Evolutionary conservation across 805 yeast genomes (phyloP).

Genomic region (Ogataea chonburiensis): DNA sequence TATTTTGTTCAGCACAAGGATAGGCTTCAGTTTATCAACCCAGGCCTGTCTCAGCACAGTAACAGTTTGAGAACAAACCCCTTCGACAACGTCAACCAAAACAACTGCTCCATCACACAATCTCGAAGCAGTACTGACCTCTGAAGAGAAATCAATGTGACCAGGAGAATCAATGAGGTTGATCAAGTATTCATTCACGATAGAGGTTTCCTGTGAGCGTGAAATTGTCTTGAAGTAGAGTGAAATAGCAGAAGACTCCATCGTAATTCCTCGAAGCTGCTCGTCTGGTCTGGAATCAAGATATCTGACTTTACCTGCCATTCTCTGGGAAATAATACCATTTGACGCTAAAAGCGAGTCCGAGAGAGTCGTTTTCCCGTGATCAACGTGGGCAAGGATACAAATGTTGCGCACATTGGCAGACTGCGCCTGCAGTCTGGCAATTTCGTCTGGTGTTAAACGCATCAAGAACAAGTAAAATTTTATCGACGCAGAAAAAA

Average conservation of each 20-base stretch:
- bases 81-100: constrained; percentile 94
- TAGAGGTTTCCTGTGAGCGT: constrained; percentile 27
- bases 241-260: constrained; percentile 96
- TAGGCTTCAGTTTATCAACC: constrained; percentile 86
- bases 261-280: constrained; percentile 92
- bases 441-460: constrained; percentile 62
- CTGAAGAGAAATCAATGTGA: constrained; percentile 96
- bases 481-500: constrained; percentile 8
- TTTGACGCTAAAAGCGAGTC: constrained; percentile 92
- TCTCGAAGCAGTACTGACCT: constrained; percentile 93
- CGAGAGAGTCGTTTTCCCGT: constrained; percentile 93
- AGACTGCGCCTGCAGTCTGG: constrained; percentile 67
- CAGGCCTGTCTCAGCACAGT: constrained; percentile 94
- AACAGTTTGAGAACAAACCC: constrained; percentile 96
- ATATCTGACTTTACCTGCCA: constrained; percentile 94
- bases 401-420: constrained; percentile 82
- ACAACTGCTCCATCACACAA: constrained; percentile 97
- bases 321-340: constrained; percentile 90
- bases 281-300: constrained; percentile 95
- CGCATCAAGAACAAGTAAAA: constrained; percentile 36
- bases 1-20: constrained; percentile 85
- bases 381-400: constrained; percentile 97
- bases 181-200: constrained; percentile 73
- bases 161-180: constrained; percentile 98
- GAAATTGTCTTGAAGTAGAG: constrained; percentile 75